phyloP scores from a whole-genome alignment of 2,329 filamentous ascomycete genomes.

The Dendryphion nanum region DNA sequence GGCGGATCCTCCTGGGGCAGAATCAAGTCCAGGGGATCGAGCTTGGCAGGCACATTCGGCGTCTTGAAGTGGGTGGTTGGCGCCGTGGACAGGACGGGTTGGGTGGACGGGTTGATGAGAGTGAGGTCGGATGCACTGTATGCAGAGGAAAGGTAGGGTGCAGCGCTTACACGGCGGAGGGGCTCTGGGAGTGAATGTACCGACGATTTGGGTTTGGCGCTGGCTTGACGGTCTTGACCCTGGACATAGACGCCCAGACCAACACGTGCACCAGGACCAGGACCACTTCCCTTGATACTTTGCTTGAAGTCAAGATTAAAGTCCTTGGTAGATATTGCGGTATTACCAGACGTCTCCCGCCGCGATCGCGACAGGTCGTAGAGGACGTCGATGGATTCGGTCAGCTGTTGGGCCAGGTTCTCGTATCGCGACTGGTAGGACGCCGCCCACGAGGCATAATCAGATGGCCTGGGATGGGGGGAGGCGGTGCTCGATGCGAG shows the following conservation, averaged over 20 bases:
- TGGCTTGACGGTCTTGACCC: too few relatives aligned
- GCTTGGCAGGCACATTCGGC: conserved; percentile 36
- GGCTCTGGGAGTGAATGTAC: conserved; percentile 20
- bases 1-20: conserved; percentile 47
- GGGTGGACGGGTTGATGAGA: conserved; percentile 42
- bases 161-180: conserved; percentile 12
- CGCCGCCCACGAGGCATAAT: conserved; percentile 47
- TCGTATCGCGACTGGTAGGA: conserved; percentile 73
- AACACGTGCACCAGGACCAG: too few relatives aligned
- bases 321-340: background rate
- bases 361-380: conserved; percentile 73
- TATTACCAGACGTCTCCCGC: conserved; percentile 23
- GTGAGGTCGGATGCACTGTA: conserved; percentile 44
- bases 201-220: background rate
- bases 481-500: too few relatives aligned
- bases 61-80: conserved; percentile 5
- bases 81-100: conserved; percentile 16
- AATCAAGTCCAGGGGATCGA: conserved; percentile 43
- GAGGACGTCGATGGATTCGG: conserved; percentile 74
- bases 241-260: too few relatives aligned
- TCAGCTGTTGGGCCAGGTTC: conserved; percentile 71
- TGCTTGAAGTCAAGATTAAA: too few relatives aligned
- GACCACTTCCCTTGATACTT: conserved; percentile 13
- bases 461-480: conserved; percentile 32
- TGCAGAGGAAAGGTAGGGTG: conserved; percentile 31